Evolutionary conservation across 2,329 filamentous ascomycete species (phyloP).

Genomic region (Colletotrichum sp.): DNA sequence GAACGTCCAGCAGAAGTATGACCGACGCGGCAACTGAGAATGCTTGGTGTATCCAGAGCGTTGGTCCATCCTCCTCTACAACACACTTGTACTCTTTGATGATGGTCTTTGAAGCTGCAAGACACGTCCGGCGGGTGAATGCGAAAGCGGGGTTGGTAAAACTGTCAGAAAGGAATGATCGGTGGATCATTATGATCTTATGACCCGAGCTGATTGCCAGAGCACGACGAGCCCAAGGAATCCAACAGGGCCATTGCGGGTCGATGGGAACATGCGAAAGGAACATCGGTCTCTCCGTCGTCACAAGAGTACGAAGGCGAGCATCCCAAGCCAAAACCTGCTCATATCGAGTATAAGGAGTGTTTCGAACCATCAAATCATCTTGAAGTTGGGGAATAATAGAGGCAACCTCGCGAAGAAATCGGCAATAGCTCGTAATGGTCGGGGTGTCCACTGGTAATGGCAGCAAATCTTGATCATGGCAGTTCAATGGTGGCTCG

Average conservation of each 20-base stretch:
- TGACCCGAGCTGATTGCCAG: not conserved
- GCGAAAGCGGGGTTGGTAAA: not conserved
- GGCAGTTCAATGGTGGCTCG: slow-evolving; percentile 35
- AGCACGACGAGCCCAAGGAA: not conserved
- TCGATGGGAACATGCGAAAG: not conserved
- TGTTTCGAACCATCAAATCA: slow-evolving; percentile 35
- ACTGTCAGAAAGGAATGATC: not conserved
- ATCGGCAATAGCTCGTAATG: slow-evolving; percentile 30
- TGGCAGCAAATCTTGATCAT: slow-evolving; percentile 33
- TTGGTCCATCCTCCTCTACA: slow-evolving; percentile 24
- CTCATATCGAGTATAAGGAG: slow-evolving; percentile 38
- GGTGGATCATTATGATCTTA: not conserved
- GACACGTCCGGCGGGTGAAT: slow-evolving; percentile 29
- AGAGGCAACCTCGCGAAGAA: slow-evolving; percentile 34
- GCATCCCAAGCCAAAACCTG: slow-evolving; percentile 38
- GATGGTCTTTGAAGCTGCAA: slow-evolving; percentile 43
- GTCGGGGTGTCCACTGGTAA: slow-evolving; percentile 26
- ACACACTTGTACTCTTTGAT: slow-evolving; percentile 31
- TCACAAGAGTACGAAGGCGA: slow-evolving; percentile 35
- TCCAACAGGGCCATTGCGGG: not conserved
- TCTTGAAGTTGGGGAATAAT: slow-evolving; percentile 39
- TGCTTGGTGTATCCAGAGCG: slow-evolving; percentile 32
- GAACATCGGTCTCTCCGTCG: not conserved
- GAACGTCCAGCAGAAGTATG: not conserved
- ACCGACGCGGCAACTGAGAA: slow-evolving; percentile 26